These are phyloP conservation scores for Aspergillus cristatus DNA, from an alignment of 495 filamentous ascomycete genomes.

Conservation along the genomic window DNA sequence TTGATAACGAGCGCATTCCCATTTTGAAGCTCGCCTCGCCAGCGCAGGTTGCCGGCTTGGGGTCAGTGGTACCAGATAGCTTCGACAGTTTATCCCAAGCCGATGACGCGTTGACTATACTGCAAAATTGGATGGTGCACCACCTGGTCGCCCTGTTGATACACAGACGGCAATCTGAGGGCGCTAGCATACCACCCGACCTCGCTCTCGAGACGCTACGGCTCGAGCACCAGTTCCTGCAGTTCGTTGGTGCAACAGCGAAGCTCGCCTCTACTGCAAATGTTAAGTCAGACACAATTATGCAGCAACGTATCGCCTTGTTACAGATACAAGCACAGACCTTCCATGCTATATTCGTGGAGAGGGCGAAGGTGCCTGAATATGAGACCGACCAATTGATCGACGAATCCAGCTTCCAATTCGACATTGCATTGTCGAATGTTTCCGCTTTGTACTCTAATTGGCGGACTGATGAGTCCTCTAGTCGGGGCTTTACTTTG, in stretches of 20 bases:
- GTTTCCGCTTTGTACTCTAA: slow-evolving; percentile 2
- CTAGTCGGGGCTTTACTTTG: slow-evolving; percentile 8
- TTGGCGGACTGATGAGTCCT: neutral
- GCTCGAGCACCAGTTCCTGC: slow-evolving; percentile 4
- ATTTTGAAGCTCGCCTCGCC: slow-evolving; percentile 1
- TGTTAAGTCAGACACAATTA: neutral
- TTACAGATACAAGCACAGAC: slow-evolving; percentile 7
- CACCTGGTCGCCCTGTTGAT: slow-evolving; percentile 6
- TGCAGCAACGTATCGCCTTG: slow-evolving; percentile 5
- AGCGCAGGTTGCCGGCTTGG: neutral
- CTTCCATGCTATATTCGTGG: slow-evolving; percentile 7
- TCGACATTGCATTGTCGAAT: slow-evolving; percentile 5
- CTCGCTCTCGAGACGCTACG: slow-evolving; percentile 7
- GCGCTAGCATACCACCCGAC: slow-evolving; percentile 5
- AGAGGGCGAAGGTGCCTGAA: slow-evolving; percentile 3
- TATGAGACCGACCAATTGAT: neutral
- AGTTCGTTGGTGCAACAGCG: slow-evolving; percentile 2
- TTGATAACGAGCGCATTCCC: slow-evolving; percentile 8
- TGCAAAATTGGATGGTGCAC: slow-evolving; percentile 12
- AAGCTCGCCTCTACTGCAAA: slow-evolving; percentile 1
- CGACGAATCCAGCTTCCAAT: neutral
- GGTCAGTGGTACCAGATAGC: slow-evolving; percentile 3
- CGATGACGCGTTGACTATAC: slow-evolving; percentile 7
- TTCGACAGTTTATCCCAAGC: slow-evolving; percentile 6
- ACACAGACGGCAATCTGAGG: slow-evolving; percentile 4